A percentile compares a stretch with the other conserved stretches of the same genome.
Conservation (phyloP, 192 early-diverging fungal species). For the Podila verticillata region DNA sequence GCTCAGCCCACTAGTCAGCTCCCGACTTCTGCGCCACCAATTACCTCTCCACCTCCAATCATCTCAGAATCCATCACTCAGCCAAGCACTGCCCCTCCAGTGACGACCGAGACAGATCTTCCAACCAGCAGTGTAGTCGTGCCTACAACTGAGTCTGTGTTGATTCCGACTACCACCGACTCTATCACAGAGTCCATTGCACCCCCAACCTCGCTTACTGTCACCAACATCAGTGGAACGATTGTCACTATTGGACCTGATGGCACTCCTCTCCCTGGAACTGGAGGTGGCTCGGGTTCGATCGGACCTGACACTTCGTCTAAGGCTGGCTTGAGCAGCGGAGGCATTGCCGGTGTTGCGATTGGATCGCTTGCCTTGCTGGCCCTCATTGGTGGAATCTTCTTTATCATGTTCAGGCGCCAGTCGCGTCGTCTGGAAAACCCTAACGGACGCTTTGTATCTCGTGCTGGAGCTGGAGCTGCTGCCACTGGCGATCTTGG, state of each 20-base stretch:
- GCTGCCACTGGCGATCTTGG: constrained; percentile 33
- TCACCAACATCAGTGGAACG: constrained; percentile 36
- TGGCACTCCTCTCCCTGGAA: background rate
- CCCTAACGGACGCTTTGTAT: constrained; percentile 39
- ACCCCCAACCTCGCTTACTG: constrained; percentile 14
- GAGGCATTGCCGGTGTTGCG: constrained; percentile 30
- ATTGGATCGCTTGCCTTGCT: constrained; percentile 28
- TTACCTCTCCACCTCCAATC: too few relatives aligned
- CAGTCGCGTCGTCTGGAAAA: constrained; percentile 45
- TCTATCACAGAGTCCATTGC: constrained; percentile 18
- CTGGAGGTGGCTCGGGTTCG: constrained; percentile 1
- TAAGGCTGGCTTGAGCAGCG: constrained; percentile 24
- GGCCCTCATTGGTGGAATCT: constrained; percentile 34
- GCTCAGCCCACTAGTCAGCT: background rate
- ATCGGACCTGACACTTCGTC: background rate
- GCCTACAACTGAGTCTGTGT: background rate
- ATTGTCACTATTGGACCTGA: constrained; percentile 24
- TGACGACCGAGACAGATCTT: constrained; percentile 6
- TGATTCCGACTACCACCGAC: constrained; percentile 9
- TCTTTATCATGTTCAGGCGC: constrained; percentile 44
- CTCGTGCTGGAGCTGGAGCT: constrained; percentile 38
- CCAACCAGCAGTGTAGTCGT: background rate
- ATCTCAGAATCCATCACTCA: too few relatives aligned
- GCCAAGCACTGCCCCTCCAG: background rate
- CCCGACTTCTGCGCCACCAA: background rate